These are phyloP conservation scores for Phytophthora megakarya DNA, from an alignment of 352 stramenopile genomes.

Conservation along the genomic window DNA sequence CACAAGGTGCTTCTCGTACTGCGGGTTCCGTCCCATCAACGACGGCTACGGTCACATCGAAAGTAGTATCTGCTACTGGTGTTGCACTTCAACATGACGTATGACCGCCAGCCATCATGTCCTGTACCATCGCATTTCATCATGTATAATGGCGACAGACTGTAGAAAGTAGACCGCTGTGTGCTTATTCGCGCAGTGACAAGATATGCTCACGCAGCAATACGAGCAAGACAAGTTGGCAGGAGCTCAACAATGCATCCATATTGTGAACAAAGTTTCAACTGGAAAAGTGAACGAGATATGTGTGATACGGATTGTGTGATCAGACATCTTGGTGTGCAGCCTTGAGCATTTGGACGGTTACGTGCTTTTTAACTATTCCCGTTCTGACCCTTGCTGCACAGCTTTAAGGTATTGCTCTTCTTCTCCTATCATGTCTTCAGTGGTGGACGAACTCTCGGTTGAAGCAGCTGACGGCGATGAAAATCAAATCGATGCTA, in stretches of 20 bases:
- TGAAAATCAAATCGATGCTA: background rate
- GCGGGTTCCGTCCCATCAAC: conserved; percentile 10
- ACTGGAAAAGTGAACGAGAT: conserved; percentile 9
- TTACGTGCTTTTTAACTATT: conserved; percentile 22
- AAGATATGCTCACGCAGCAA: conserved; percentile 8
- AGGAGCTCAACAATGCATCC: conserved; percentile 37
- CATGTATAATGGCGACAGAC: conserved; percentile 20
- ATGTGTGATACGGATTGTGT: background rate
- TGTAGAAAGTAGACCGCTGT: conserved; percentile 33
- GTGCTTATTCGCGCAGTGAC: conserved; percentile 3
- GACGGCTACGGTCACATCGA: background rate
- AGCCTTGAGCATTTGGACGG: too few relatives aligned
- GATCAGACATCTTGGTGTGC: too few relatives aligned
- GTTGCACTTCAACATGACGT: background rate
- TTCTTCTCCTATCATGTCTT: conserved; percentile 8
- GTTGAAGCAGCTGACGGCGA: background rate
- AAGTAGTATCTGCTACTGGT: conserved; percentile 1
- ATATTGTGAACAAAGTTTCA: conserved; percentile 34
- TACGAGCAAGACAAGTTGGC: conserved; percentile 19
- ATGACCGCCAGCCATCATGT: too few relatives aligned
- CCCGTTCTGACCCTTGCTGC: conserved; percentile 2
- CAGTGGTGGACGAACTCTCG: conserved; percentile 5
- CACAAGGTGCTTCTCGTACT: conserved; percentile 2
- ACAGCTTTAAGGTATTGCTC: conserved; percentile 10
- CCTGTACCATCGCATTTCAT: too few relatives aligned